Evolutionary conservation across 2,329 filamentous ascomycete species (phyloP), one percentile per base, ranked within the genome.

Genomic region (Ilyonectria robusta): DNA sequence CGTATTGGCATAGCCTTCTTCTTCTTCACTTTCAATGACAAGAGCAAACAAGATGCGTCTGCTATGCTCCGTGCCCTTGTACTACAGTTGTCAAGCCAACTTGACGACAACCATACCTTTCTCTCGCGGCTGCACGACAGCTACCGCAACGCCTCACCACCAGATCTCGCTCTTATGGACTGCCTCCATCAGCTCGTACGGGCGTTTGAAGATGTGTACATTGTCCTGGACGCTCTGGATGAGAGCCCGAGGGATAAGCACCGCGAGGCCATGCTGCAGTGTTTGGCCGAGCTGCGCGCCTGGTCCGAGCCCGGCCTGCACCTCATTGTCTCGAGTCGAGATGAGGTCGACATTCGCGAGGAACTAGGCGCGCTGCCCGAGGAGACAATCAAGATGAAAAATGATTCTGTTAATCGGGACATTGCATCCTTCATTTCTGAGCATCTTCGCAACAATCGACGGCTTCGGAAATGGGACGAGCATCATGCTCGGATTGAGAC

Each of bases 21-120:
- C 69, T 84, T 78, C 71, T 83, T 84, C 53, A 76, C 79, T 4
- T 83, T 82, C 64, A 79, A 77, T 44, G 80, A 82, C 46, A 33
- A 68, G 1, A 47, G 46, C 9, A 82, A 82, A 48, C 77, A 80
- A 61, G 66, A 77, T 29, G 26, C 68, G 0, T 77, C 69, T 0
- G 66, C 74, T 1, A 75, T 82, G 70, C 68, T 83, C 2, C 75
- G 78, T 2, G 73, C 77, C 3, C 59, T 83, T 0, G 59, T 82
- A 26, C 44, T 76, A 13, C 81, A 83, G 59, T 72, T 82, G 3
- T 77, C 76, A 6, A 42, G 59, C 4, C 78, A 80, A 62, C 65
- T 71, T 17, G 44, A 68, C 9, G 58, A 59, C 23, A 69, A 67
- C 10, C 42, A 75, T 10, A 58, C 54, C 4, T 51, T 65, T 3